These are phyloP conservation scores for Ascochyta pisi DNA, from an alignment of 2,329 filamentous ascomycete genomes.

Conservation along the genomic window DNA sequence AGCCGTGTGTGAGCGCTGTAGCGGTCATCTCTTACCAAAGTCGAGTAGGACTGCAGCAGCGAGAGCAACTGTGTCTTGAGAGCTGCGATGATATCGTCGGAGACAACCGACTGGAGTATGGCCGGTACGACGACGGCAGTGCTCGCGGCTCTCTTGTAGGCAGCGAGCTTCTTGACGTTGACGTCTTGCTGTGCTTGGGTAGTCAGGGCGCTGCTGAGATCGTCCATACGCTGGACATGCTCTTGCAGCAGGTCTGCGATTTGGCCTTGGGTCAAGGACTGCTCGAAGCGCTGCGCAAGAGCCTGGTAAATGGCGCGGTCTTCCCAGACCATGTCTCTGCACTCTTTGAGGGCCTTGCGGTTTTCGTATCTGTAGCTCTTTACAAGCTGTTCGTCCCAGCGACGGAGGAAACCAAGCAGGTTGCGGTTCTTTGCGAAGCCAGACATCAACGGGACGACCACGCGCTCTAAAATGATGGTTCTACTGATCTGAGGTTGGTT, in stretches of 20 bases:
- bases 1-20: constrained; percentile 27
- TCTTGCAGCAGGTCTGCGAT: constrained; percentile 40
- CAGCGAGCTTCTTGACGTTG: constrained; percentile 29
- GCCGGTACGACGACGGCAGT: constrained; percentile 41
- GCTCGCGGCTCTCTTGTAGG: constrained; percentile 31
- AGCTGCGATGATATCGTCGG: constrained; percentile 32
- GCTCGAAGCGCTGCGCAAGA: constrained; percentile 35
- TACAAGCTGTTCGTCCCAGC: constrained; percentile 45
- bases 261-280: constrained; percentile 43
- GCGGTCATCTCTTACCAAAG: constrained; percentile 29
- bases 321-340: constrained; percentile 39
- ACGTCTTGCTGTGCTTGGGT: constrained; percentile 19
- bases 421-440: constrained; percentile 46
- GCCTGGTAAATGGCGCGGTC: constrained; percentile 31
- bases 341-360: constrained; percentile 28
- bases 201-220: constrained; percentile 20
- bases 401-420: constrained; percentile 43
- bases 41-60: constrained; percentile 30
- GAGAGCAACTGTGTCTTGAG: constrained; percentile 32
- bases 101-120: constrained; percentile 33
- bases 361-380: constrained; percentile 23
- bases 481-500: neutral
- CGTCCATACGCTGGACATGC: constrained; percentile 32
- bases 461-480: constrained; percentile 17
- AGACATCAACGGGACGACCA: constrained; percentile 43